These are phyloP conservation scores for Nannochloris sp. DNA, from an alignment of 139 green algal genomes.

Conservation along the genomic window DNA sequence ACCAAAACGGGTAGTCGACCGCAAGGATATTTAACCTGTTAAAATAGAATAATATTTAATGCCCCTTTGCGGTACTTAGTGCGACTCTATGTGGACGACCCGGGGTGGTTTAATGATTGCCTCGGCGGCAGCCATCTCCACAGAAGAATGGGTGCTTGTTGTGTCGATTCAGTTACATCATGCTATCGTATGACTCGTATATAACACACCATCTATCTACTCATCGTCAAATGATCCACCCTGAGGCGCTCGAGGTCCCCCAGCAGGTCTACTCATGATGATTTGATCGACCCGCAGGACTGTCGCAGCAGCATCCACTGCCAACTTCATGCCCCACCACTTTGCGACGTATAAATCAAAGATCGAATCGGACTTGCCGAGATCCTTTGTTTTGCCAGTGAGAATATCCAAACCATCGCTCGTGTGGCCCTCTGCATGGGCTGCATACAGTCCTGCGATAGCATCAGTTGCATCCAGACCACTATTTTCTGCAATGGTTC, in stretches of 20 bases:
- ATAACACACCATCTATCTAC: neutral
- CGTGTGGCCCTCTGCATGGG: slow-evolving; percentile 65
- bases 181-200: neutral
- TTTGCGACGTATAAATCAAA: slow-evolving; percentile 76
- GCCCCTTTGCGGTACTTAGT: too few species aligned
- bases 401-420: slow-evolving; percentile 82
- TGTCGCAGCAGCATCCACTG: slow-evolving; percentile 82
- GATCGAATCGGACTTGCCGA: slow-evolving; percentile 44
- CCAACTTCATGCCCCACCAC: slow-evolving; percentile 92
- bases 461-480: slow-evolving; percentile 65
- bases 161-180: neutral
- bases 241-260: slow-evolving; percentile 62
- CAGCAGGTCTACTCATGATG: slow-evolving; percentile 91
- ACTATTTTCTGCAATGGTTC: slow-evolving; percentile 88
- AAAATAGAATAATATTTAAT: too few species aligned
- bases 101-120: too few species aligned
- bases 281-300: slow-evolving; percentile 98
- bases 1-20: slow-evolving; percentile 65
- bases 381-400: slow-evolving; percentile 52
- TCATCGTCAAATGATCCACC: slow-evolving; percentile 36
- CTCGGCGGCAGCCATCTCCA: neutral
- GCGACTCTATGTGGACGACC: too few species aligned
- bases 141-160: too few species aligned
- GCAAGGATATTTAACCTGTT: slow-evolving; percentile 67
- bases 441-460: slow-evolving; percentile 70